These are phyloP conservation scores for Iris pallida DNA, from an alignment of 116 monocot species.

Conservation along the genomic window DNA sequence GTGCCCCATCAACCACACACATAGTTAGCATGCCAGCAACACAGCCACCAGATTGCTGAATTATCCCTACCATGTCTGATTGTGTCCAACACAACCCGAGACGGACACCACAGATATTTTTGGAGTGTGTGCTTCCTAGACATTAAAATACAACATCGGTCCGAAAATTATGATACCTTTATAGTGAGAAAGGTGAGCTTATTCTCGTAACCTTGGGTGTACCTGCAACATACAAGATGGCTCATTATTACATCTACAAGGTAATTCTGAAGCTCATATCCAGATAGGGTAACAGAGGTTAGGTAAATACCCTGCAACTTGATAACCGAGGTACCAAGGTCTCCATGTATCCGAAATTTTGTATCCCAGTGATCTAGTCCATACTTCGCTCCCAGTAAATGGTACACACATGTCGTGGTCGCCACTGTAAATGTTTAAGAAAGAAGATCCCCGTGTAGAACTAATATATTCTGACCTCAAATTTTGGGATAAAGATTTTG, in stretches of 20 bases:
- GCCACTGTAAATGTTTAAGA: slow-evolving; percentile 42
- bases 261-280: no score
- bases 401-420: slow-evolving; percentile 98
- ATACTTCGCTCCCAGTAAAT: slow-evolving; percentile 83
- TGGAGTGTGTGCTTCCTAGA: no score
- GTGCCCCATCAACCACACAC: not conserved
- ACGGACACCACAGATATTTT: no score
- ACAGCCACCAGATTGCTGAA: no score
- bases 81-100: no score
- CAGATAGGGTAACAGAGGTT: no score
- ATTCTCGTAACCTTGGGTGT: slow-evolving; percentile 65
- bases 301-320: slow-evolving; percentile 68
- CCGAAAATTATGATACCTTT: slow-evolving; percentile 76
- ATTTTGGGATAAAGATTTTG: no score
- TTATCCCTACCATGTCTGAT: no score
- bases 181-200: slow-evolving; percentile 80
- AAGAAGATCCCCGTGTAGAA: slow-evolving; percentile 1
- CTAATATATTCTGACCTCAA: no score
- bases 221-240: no score
- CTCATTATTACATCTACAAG: no score
- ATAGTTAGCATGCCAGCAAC: no score
- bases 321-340: slow-evolving; percentile 59
- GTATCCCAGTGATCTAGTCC: slow-evolving; percentile 89
- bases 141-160: not conserved
- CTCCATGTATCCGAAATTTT: slow-evolving; percentile 64